Percentiles rank a stretch among this genome's conserved stretches.
phyloP scores from a whole-genome alignment of 805 yeast genomes.

The Pichia occidentalis region DNA sequence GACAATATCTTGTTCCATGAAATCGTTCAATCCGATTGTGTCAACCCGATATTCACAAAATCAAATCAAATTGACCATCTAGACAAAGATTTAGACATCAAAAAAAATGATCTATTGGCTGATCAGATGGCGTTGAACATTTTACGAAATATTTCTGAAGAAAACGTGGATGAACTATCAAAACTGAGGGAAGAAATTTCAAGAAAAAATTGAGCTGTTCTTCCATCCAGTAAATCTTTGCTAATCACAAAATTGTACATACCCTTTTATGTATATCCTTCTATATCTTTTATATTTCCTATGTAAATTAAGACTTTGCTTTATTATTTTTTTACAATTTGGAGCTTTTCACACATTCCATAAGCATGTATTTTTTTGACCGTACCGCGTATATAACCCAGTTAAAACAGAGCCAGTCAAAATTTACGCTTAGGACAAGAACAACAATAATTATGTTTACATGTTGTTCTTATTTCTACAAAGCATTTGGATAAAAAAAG shows the following conservation, averaged over 20 bases:
- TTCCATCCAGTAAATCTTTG: neutral
- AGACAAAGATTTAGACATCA: slow-evolving; percentile 21
- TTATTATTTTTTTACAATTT: too few relatives aligned
- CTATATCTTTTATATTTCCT: too few relatives aligned
- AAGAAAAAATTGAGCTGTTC: slow-evolving; percentile 11
- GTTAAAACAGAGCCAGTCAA: too few relatives aligned
- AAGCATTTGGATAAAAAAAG: too few relatives aligned
- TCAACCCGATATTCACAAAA: slow-evolving; percentile 24
- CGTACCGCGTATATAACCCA: too few relatives aligned
- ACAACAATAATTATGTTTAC: too few relatives aligned
- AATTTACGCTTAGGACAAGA: too few relatives aligned
- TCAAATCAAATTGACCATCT: slow-evolving; percentile 30
- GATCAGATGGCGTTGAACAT: slow-evolving; percentile 32
- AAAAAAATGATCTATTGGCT: slow-evolving; percentile 27
- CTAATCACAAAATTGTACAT: neutral
- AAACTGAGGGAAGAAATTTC: slow-evolving; percentile 27
- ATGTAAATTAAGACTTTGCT: too few relatives aligned
- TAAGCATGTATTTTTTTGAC: too few relatives aligned
- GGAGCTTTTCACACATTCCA: too few relatives aligned
- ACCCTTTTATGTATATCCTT: too few relatives aligned
- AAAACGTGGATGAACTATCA: slow-evolving; percentile 26
- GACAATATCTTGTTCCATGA: neutral
- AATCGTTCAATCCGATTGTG: slow-evolving; percentile 12
- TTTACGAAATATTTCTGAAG: slow-evolving; percentile 26
- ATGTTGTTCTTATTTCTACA: too few relatives aligned